Conservation (phyloP, 2,329 filamentous ascomycete species). For the Penicillium sp. region DNA sequence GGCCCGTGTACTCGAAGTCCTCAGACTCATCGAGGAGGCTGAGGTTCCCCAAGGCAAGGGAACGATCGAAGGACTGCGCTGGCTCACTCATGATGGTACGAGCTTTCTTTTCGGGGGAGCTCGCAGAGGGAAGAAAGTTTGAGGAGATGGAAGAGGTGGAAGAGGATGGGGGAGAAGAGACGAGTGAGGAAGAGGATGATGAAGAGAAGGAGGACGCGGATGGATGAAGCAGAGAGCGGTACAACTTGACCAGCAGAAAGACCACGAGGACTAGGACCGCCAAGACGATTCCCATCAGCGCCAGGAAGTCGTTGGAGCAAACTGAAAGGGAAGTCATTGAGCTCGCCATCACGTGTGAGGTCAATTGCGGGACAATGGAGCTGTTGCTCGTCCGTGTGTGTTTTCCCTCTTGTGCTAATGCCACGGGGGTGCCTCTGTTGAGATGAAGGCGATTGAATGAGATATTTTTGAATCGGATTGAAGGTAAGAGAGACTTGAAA, state of each 20-base stretch:
- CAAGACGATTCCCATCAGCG: no score
- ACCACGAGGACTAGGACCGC: no score
- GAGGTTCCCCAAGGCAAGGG: background rate
- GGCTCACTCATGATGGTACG: background rate
- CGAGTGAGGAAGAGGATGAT: background rate
- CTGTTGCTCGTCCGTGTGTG: no score
- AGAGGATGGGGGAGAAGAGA: background rate
- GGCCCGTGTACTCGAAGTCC: background rate
- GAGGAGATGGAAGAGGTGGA: background rate
- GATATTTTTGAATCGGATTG: background rate
- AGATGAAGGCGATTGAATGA: background rate
- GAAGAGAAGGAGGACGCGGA: no score
- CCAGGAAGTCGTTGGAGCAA: background rate
- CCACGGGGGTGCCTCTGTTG: background rate
- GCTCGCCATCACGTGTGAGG: background rate
- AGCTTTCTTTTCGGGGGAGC: background rate
- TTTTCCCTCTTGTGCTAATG: background rate
- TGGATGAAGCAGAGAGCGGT: no score
- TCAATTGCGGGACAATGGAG: no score
- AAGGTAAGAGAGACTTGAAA: conserved; percentile 1
- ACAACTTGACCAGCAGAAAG: no score
- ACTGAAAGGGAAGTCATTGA: background rate
- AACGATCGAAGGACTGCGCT: no score
- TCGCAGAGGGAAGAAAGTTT: background rate
- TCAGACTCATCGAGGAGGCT: background rate